phyloP scores from a whole-genome alignment of 2,329 filamentous ascomycete species.

The Colletotrichum plurivorum region DNA sequence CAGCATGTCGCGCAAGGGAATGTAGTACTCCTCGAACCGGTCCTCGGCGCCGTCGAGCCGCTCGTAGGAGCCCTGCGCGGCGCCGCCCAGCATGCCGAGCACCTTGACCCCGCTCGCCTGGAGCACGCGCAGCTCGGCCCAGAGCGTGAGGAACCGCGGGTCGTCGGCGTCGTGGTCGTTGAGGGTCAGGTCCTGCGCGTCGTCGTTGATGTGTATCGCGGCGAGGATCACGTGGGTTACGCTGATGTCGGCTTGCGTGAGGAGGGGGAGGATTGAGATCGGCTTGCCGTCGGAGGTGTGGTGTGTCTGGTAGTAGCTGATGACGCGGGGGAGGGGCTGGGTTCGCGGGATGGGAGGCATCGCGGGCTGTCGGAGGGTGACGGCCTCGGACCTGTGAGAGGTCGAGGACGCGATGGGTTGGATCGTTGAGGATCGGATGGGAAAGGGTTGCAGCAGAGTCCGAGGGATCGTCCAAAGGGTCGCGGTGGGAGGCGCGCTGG shows the following conservation, averaged over 20 bases:
- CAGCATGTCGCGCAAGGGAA: conserved; percentile 76
- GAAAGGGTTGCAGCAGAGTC: conserved; percentile 1
- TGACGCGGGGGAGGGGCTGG: conserved; percentile 59
- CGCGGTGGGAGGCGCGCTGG: background rate
- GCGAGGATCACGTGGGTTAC: conserved; percentile 88
- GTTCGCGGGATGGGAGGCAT: conserved; percentile 39
- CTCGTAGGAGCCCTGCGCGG: conserved; percentile 79
- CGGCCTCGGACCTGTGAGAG: conserved; percentile 6
- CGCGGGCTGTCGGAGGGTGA: background rate
- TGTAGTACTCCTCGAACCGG: conserved; percentile 82
- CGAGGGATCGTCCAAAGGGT: conserved; percentile 6
- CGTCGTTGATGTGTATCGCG: conserved; percentile 85
- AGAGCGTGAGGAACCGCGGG: conserved; percentile 78
- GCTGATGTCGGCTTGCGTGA: conserved; percentile 62
- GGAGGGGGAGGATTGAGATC: conserved; percentile 68
- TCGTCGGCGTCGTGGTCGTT: conserved; percentile 84
- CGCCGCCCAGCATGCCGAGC: conserved; percentile 89
- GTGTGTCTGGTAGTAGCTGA: conserved; percentile 70
- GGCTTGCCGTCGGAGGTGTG: conserved; percentile 59
- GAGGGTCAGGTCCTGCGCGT: conserved; percentile 77
- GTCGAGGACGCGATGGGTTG: background rate
- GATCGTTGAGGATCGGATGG: background rate
- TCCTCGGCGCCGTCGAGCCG: conserved; percentile 69
- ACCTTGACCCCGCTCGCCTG: conserved; percentile 83
- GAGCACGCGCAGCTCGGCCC: conserved; percentile 81